Evolutionary conservation across 1,284 basidiomycete genomes (phyloP), one percentile per base, ranked within the genome.

Genomic region (Cutaneotrichosporon cavernicola): DNA sequence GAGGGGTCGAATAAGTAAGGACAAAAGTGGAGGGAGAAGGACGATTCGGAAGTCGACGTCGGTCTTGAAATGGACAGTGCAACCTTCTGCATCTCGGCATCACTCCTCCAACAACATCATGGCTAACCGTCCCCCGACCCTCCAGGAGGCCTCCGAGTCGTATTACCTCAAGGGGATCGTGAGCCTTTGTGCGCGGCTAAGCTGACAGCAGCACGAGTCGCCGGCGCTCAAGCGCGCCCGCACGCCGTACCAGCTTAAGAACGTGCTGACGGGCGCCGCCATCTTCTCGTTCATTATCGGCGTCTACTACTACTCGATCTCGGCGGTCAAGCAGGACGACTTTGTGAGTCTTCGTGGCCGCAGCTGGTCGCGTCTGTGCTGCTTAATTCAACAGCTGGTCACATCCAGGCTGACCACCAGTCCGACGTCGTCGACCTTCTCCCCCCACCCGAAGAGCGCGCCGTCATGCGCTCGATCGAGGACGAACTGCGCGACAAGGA

Each of bases 251-350:
- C 85, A 86, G 34, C 64, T 89, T 38, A 86, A 86, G 70, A 98
- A 98, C 79, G 85, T 88, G 16, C 62, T 96, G 55, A 92, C 90
- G 0, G 95, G 94, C 5, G 69, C 87, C 47, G 76, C 84, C 4
- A 85, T 97, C 63, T 84, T 87, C 51, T 84, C 85, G 2, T 96
- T 97, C 77, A 88, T 87, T 34, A 85, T 87, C n/a, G 88, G 88
- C 53, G 88, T 97, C 18, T 98, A 93, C 86, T 85, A 87, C 10
- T 98, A 97, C 81, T 95, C 93, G 16, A 95, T 98, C 76, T 86
- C 87, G 50, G 92, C 93, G 13, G 93, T 97, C 64, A 92, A 90
- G 77, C 93, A 97, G 76, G 94, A 97, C 74, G 88, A 90, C 64
- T 96, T 96, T 76, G 90, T 81, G 62, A 36, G 34, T 36, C 34